Evolutionary conservation across 805 yeast genomes (phyloP).

Genomic region (Sporopachydermia quercuum): DNA sequence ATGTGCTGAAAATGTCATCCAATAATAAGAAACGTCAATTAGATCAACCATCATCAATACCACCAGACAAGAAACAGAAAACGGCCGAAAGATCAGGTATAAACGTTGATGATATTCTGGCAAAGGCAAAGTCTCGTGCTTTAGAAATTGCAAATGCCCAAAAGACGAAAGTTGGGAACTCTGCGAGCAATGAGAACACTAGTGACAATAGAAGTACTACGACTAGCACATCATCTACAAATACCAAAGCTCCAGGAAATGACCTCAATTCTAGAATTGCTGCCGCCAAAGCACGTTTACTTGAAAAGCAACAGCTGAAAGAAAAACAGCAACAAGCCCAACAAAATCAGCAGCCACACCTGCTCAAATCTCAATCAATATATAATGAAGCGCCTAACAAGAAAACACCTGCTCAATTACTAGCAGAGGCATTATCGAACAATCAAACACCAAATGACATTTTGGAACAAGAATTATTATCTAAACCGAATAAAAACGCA

Average conservation of each 20-base stretch:
- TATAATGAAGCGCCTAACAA: not conserved
- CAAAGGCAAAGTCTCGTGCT: not conserved
- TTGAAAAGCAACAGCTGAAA: not conserved
- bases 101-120: not conserved
- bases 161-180: not conserved
- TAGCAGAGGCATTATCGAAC: not conserved
- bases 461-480: not conserved
- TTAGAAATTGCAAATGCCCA: not conserved
- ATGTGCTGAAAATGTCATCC: not conserved
- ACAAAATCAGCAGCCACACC: not conserved
- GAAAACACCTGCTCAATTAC: slow-evolving; percentile 1
- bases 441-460: not conserved
- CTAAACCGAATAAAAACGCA: not conserved
- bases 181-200: not conserved
- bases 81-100: not conserved
- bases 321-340: not conserved
- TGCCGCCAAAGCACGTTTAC: not conserved
- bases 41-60: not conserved
- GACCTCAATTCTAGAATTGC: not conserved
- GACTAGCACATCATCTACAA: not conserved
- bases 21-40: not conserved
- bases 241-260: not conserved
- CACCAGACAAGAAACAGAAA: not conserved
- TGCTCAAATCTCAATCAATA: too few relatives aligned
- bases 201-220: not conserved